Base-by-base conservation (phyloP, 805 yeast genomes). In the Candida caryicola region DNA sequence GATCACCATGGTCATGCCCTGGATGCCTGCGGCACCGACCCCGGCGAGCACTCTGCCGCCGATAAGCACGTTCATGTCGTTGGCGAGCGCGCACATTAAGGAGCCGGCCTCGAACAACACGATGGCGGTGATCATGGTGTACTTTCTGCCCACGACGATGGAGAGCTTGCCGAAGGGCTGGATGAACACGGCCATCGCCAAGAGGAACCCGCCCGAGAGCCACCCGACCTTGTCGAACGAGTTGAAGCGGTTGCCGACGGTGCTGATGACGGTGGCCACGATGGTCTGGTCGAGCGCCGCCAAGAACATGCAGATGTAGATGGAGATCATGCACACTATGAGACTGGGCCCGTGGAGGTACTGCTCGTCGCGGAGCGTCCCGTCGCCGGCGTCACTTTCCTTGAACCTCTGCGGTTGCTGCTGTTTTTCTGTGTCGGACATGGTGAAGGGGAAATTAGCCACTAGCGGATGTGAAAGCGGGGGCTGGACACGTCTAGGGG, bases 351-450 rank as follows among this genome's bases (percentile, higher is more conserved):
- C 73, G 33, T 51, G 40, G 37, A 66, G 45, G 39, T 60, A 61
- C 39, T 64, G 67, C 17, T 67, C 71, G 36, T 62, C 62, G 45
- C 69, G 53, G 30, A 44, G 52, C 5, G 70, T 63, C 13, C 71
- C 72, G 41, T 67, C 71, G 26, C 73, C 71, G 21, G 71, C 70
- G 45, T 69, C 72, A 36, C 63, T 51, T 41, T 69, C 74, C 26
- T 52, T 43, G 43, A 57, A 65, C 23, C 19, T 31, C 23, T 30
- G n/a, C 10, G 25, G 7, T 10, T 21, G 7, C 10, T 21, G 7
- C 10, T 21, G 25, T 7, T 7, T 10, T 21, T 21, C 25, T 21
- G 25, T 7, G 25, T 21, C 25, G 7, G 25, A 21, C 25, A 21
- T 21, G 7, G 25, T 21, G 25, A 21, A 21, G 9, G n/a, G n/a